phyloP scores from a whole-genome alignment of 768 basidiomycete genomes.

The Boletus barrowsii region DNA sequence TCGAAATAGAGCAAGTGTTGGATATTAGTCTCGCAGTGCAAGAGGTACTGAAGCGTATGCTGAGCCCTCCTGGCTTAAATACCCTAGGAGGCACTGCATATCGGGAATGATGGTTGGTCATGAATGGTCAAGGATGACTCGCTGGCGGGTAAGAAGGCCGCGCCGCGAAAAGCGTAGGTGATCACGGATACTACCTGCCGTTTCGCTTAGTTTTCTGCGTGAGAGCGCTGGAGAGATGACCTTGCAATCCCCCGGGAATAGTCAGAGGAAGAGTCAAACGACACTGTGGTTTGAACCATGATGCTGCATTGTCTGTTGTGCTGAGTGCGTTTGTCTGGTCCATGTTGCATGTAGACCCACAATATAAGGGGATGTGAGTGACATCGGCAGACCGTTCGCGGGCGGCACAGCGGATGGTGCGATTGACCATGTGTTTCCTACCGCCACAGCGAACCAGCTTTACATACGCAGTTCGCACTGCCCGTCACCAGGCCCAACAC shows the following conservation, averaged over 20 bases:
- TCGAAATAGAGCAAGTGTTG: background rate
- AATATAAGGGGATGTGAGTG: no score
- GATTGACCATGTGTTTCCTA: no score
- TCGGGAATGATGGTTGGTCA: background rate
- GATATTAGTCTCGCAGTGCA: background rate
- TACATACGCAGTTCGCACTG: no score
- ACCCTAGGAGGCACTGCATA: background rate
- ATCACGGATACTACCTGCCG: background rate
- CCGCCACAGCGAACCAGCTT: no score
- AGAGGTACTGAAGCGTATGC: background rate
- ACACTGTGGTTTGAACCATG: background rate
- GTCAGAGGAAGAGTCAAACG: background rate
- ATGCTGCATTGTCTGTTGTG: no score
- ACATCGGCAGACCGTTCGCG: no score
- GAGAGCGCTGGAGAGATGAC: no score
- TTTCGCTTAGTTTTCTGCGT: background rate
- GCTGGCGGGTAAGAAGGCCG: conserved; percentile 5
- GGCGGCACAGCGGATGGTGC: no score
- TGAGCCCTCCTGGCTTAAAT: conserved; percentile 10
- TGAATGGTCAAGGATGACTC: background rate
- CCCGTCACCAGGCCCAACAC: no score
- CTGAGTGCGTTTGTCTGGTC: no score
- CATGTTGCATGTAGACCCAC: no score
- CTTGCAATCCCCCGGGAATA: background rate
- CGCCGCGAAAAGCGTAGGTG: background rate